Evolutionary conservation across 164 flowering plant genomes (phyloP).

Genomic region (Umbilicus rupestris): DNA sequence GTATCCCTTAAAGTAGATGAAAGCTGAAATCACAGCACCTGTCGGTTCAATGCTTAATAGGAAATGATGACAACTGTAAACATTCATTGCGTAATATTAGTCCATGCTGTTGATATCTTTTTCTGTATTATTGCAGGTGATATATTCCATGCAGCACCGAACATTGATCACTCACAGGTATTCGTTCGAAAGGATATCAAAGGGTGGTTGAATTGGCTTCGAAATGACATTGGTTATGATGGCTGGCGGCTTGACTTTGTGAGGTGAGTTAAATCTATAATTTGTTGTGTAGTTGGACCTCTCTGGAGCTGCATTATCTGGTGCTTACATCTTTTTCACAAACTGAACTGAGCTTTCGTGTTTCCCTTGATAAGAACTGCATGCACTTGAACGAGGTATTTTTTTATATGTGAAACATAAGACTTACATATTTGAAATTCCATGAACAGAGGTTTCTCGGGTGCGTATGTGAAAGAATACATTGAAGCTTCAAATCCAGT

Average conservation of each 20-base stretch:
- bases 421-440: neutral
- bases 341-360: neutral
- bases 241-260: slow-evolving; percentile 71
- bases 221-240: slow-evolving; percentile 49
- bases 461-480: slow-evolving; percentile 49
- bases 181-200: slow-evolving; percentile 49
- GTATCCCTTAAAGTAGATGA: neutral
- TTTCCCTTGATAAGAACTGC: neutral
- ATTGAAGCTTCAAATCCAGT: slow-evolving; percentile 48
- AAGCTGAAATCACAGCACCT: neutral
- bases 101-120: neutral
- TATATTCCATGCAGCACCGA: slow-evolving; percentile 60
- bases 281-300: neutral
- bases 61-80: neutral
- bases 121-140: slow-evolving; percentile 27
- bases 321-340: neutral
- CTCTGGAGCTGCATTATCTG: neutral
- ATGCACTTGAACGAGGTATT: neutral
- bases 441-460: slow-evolving; percentile 48
- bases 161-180: slow-evolving; percentile 52
- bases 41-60: neutral
- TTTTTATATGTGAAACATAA: no score
- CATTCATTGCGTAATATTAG: neutral
- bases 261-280: slow-evolving; percentile 20
- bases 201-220: slow-evolving; percentile 55